phyloP scores from a whole-genome alignment of 1,284 basidiomycete genomes.

The Retiboletus flavoniger region DNA sequence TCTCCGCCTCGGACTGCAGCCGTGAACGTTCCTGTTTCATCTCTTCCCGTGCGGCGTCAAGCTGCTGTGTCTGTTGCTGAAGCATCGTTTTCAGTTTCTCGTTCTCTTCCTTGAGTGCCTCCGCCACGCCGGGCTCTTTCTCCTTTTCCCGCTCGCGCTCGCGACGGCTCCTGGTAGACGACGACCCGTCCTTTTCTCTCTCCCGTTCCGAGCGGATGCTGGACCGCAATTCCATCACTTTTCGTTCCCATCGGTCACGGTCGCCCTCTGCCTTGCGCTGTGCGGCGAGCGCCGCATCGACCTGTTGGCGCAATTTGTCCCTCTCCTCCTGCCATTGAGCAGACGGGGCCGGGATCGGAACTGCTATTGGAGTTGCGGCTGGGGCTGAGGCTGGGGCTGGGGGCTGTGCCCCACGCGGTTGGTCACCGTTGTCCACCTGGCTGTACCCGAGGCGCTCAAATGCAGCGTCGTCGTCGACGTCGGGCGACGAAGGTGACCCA shows the following conservation, averaged over 20 bases:
- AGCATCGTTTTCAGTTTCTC: constrained; percentile 22
- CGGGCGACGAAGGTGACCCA: constrained; percentile 19
- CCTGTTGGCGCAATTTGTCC: constrained; percentile 5
- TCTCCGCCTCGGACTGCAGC: constrained; percentile 11
- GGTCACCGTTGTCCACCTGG: constrained; percentile 11
- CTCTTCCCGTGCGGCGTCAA: constrained; percentile 8
- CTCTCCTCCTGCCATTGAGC: constrained; percentile 17
- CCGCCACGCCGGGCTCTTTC: constrained; percentile 6
- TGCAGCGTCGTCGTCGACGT: constrained; percentile 20
- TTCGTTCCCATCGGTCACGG: constrained; percentile 23
- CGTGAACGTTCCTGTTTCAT: constrained; percentile 6
- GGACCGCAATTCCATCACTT: constrained; percentile 16
- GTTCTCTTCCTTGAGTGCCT: constrained; percentile 28
- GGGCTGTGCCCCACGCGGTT: neutral
- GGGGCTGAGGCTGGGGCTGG: neutral
- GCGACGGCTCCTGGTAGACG: constrained; percentile 21
- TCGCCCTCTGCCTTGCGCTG: constrained; percentile 22
- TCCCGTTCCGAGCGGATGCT: constrained; percentile 11
- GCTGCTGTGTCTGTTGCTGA: constrained; percentile 18
- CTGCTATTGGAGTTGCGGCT: neutral
- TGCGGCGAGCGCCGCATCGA: constrained; percentile 11
- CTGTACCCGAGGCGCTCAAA: constrained; percentile 23
- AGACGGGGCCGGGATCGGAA: neutral
- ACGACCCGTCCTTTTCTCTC: constrained; percentile 17
- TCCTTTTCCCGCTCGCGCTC: constrained; percentile 25